Evolutionary conservation across 257 asterid species (phyloP), one percentile per base, ranked within the genome.

Genomic region (Lycium ferocissimum): DNA sequence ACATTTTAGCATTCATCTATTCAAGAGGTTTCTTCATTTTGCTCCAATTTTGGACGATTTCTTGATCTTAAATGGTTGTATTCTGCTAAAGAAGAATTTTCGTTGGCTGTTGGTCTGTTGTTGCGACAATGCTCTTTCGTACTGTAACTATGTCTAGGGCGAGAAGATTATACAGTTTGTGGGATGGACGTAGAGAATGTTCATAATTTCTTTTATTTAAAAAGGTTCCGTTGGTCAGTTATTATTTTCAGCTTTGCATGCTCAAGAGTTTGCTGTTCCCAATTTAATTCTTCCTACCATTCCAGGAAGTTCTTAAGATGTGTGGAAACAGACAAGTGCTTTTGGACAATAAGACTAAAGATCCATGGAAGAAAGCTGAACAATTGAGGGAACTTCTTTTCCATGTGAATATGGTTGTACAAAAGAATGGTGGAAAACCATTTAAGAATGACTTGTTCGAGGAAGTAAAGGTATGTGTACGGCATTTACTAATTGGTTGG

Each of bases 321-420:
- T 95, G 97, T 85, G 97, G 94, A 65, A 89, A 93, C 73, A 92
- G 99, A 72, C 33, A 62, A 56, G 92, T 94, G 51, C 85, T 93
- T 26, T 93, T 95, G 81, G 89, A 95, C 86, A 95, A 95, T 88
- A 88, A 72, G 88, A 89, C 97, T 2, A 88, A 87, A 83, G 92
- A 95, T 80, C 76, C 73, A 61, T 9, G 0, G 54, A 85, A 89
- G 88, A 90, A 86, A 79, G 79, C 75, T 33, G 75, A 82, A 18
- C 98, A 95, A 62, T 49, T 91, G 81, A 17, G 85, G 22, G 45
- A 86, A 69, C 97, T 94, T 75, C 89, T 91, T 40, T 35, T 81
- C 70, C 91, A 91, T 82, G 95, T 95, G 10, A 84, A 92, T 38
- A 79, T 40, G 11, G 97, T 94, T 66, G 88, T 92, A 0, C 66